These are phyloP conservation scores for Lepidopterella palustris DNA, from an alignment of 495 filamentous ascomycete genomes.

Conservation along the genomic window DNA sequence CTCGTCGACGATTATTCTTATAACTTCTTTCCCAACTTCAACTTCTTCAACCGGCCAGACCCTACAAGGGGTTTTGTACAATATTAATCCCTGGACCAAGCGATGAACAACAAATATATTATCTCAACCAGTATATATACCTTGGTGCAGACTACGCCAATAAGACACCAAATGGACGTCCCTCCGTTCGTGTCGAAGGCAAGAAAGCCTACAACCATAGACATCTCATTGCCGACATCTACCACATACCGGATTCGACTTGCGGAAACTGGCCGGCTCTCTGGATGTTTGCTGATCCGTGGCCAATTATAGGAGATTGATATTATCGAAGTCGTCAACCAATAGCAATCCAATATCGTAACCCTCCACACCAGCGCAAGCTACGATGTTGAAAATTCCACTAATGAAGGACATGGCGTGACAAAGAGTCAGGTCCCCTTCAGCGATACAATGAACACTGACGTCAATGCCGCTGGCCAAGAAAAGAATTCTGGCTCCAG, in stretches of 20 bases:
- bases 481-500: slow-evolving; percentile 16
- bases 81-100: slow-evolving; percentile 16
- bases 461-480: slow-evolving; percentile 17
- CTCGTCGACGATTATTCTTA: slow-evolving; percentile 44
- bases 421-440: neutral
- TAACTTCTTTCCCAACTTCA: slow-evolving; percentile 49
- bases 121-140: slow-evolving; percentile 22
- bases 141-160: slow-evolving; percentile 33
- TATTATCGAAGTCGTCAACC: slow-evolving; percentile 34
- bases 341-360: slow-evolving; percentile 26
- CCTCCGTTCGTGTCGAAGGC: slow-evolving; percentile 27
- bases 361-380: slow-evolving; percentile 33
- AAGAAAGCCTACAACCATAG: slow-evolving; percentile 27
- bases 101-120: slow-evolving; percentile 17
- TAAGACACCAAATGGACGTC: slow-evolving; percentile 22
- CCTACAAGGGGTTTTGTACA: slow-evolving; percentile 31
- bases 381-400: slow-evolving; percentile 24
- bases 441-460: slow-evolving; percentile 15
- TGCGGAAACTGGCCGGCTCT: slow-evolving; percentile 34
- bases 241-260: slow-evolving; percentile 29
- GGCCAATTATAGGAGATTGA: slow-evolving; percentile 55
- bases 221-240: slow-evolving; percentile 28
- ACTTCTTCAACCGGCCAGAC: slow-evolving; percentile 38
- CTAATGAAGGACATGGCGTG: neutral
- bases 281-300: slow-evolving; percentile 24